These are phyloP conservation scores for Tetrapisispora taiwanensis DNA, from an alignment of 805 yeast genomes.

Conservation along the genomic window DNA sequence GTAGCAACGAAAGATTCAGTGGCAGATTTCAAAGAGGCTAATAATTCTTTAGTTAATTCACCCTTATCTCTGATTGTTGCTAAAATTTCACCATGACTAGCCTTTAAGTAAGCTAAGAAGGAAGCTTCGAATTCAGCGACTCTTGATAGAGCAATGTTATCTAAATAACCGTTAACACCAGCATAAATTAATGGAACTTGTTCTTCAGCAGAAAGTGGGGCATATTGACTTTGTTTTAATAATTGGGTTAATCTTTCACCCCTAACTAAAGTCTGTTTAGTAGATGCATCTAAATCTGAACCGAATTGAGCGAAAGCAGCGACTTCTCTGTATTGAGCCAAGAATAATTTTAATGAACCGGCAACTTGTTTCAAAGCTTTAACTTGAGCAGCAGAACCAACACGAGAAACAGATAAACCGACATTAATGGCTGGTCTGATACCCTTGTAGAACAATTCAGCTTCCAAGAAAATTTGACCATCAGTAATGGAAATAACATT, in stretches of 20 bases:
- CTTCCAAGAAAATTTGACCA: constrained; percentile 98
- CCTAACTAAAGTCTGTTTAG: constrained; percentile 97
- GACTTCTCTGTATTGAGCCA: constrained; percentile 99
- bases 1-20: constrained; percentile 90
- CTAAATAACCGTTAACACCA: constrained; percentile 99
- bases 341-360: constrained; percentile 98
- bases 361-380: constrained; percentile 99
- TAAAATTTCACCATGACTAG: constrained; percentile 79
- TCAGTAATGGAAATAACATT: constrained; percentile 95
- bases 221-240: constrained; percentile 94
- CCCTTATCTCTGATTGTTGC: constrained; percentile 81
- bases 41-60: constrained; percentile 77
- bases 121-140: constrained; percentile 86
- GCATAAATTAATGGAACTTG: constrained; percentile 98
- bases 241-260: constrained; percentile 99
- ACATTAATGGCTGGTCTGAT: constrained; percentile 99
- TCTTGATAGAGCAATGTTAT: constrained; percentile 71
- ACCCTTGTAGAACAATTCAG: constrained; percentile 99
- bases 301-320: constrained; percentile 99
- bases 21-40: constrained; percentile 80
- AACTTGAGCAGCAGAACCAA: constrained; percentile 99
- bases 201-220: constrained; percentile 97
- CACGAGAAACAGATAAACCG: constrained; percentile 99
- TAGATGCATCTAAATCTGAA: constrained; percentile 99
- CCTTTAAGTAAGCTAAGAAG: constrained; percentile 84